Base-by-base conservation (phyloP, 2,329 filamentous ascomycete species). In the Alternaria novae-zelandiae region DNA sequence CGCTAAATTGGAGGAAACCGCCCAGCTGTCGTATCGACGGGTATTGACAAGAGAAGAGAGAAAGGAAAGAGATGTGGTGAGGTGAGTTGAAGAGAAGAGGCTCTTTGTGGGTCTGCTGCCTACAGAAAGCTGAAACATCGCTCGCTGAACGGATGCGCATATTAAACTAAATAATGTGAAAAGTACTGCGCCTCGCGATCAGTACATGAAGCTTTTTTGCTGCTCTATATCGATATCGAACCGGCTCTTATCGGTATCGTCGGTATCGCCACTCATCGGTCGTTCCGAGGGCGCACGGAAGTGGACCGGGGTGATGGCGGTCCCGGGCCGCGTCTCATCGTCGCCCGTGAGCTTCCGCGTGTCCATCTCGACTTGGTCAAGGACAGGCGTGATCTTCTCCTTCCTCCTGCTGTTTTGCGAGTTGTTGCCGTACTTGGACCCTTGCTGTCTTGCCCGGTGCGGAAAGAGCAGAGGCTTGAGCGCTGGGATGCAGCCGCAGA, bases 401-500 rank as follows among this genome's bases (percentile, higher is more conserved):
- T 68, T 72, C 54, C 71, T 71, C n/a, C 67, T 70, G 65, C 74
- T 78, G 57, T 71, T 70, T 30, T 68, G 68, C 20, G 74, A 77
- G 15, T 76, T 76, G 50, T 79, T 74, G 46, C 68, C 70, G 46
- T 75, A 77, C 54, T 70, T 70, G 3, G 74, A 75, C 17, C 70
- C 73, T 53, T 78, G 74, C 10, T 66, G 67, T 28, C 72, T 64
- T 26, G 77, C 77, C 5, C 74, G 74, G 15, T 71, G 57, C n/a
- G 74, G 77, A 66, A 79, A 79, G 23, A 80, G 70, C n/a, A 80
- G 54, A 2, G 78, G 80, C 64, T 83, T 82, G 41, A 84, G 73
- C 1, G 82, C 79, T 9, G 82, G 82, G 28, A 82, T 81, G 54
- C 79, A 81, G 9, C 82, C 81, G 66, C 81, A 83, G 49, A 83